phyloP scores from a whole-genome alignment of 805 yeast species.

The Candida arabinofermentans region DNA sequence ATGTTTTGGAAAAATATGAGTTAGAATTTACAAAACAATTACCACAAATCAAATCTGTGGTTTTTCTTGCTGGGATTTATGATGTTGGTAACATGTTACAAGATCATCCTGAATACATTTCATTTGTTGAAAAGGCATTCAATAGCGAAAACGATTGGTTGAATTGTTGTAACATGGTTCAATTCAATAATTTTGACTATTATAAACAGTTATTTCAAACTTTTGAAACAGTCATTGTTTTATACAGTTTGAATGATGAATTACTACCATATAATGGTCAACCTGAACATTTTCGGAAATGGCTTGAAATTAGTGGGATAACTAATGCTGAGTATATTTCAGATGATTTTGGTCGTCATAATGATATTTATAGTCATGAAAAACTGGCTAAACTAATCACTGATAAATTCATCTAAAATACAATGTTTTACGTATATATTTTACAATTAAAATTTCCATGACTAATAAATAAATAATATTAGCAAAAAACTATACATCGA shows the following conservation, averaged over 20 bases:
- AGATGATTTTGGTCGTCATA: conserved; percentile 56
- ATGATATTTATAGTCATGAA: conserved; percentile 52
- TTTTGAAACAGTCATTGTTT: conserved; percentile 31
- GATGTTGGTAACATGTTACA: conserved; percentile 44
- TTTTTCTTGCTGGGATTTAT: conserved; percentile 69
- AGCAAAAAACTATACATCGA: not conserved
- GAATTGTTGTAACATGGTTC: conserved; percentile 14
- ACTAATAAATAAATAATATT: not conserved
- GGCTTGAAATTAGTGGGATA: conserved; percentile 26
- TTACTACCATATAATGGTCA: conserved; percentile 48
- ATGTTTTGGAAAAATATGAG: conserved; percentile 6
- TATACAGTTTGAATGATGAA: conserved; percentile 69
- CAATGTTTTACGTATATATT: not conserved
- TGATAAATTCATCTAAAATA: conserved; percentile 3
- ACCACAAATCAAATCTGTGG: conserved; percentile 22
- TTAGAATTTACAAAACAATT: conserved; percentile 8
- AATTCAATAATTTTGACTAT: conserved; percentile 3
- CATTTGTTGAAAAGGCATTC: conserved; percentile 61
- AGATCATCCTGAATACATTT: conserved; percentile 58
- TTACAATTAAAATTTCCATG: too few species aligned
- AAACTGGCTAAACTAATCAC: conserved; percentile 27
- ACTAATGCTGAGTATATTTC: conserved; percentile 18
- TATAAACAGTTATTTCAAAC: not conserved
- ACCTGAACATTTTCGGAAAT: conserved; percentile 35
- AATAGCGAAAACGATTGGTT: conserved; percentile 14